A percentile compares a stretch with the other conserved stretches of the same genome.
Evolutionary conservation across 768 basidiomycete species (phyloP).

Genomic region (Chiua virens): DNA sequence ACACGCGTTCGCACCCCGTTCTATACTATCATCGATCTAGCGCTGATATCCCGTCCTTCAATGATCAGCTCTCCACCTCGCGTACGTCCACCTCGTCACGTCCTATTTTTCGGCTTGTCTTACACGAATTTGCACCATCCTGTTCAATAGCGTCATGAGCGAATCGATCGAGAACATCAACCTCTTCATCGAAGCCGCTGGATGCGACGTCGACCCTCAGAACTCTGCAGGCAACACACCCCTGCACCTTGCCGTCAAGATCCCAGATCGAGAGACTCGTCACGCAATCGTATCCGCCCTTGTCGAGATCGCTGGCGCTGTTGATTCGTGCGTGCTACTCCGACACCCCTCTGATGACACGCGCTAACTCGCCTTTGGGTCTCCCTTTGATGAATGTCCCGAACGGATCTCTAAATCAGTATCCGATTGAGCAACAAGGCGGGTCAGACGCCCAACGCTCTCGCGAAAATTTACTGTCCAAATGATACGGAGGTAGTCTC

Average conservation of each 20-base stretch:
- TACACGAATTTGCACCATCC: neutral
- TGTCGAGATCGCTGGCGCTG: conserved; percentile 22
- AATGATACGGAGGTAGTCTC: conserved; percentile 14
- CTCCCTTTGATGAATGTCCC: too few species aligned
- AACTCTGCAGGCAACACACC: conserved; percentile 29
- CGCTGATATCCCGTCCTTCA: conserved; percentile 9
- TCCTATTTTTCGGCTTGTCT: neutral
- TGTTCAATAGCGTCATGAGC: conserved; percentile 15
- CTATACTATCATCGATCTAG: neutral
- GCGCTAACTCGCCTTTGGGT: neutral
- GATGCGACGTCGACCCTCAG: conserved; percentile 29
- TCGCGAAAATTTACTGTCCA: conserved; percentile 21
- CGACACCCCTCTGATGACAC: neutral
- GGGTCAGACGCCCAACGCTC: conserved; percentile 25
- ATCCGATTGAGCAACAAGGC: conserved; percentile 27
- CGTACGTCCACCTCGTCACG: conserved; percentile 18
- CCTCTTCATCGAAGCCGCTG: conserved; percentile 23
- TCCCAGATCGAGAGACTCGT: conserved; percentile 13
- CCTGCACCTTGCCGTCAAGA: conserved; percentile 27
- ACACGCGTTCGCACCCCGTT: conserved; percentile 28
- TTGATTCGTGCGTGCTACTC: conserved; percentile 20
- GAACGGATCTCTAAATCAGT: conserved; percentile 5
- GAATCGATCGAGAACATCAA: conserved; percentile 19
- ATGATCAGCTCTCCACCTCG: conserved; percentile 31
- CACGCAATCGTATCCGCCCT: conserved; percentile 22